Evolutionary conservation across 2,329 filamentous ascomycete species (phyloP), one percentile per base, ranked within the genome.

Genomic region (Trichoderma guizhouense): DNA sequence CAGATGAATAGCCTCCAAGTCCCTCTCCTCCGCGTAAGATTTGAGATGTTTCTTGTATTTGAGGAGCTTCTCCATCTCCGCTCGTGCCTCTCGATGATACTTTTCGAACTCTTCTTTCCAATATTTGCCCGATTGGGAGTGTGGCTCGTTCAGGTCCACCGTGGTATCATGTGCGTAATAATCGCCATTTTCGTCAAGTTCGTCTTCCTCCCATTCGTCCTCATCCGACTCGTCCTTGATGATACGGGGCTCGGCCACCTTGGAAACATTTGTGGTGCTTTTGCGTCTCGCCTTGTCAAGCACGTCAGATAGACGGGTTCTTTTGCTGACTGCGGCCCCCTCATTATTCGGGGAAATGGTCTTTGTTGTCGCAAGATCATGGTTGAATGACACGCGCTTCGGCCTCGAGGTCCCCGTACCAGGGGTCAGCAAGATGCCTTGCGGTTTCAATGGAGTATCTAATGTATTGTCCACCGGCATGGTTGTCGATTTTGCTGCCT

Each of bases 31-130:
- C 57, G 93, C 93, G 78, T 91, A 95, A 70, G 90, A 91, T 81
- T 93, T 95, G 71, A 92, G 92, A 73, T 93, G 85, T 78, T 93
- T 89, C 83, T 94, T 93, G 84, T 94, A 95, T 78, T 89, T 89
- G 78, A 95, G 87, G 77, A 95, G 85, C 82, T 92, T 93, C 82
- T 90, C 90, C 85, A 94, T 91, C 80, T 95, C 91, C 57, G 85
- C 86, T 79, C 89, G 89, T 74, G 92, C 92, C 74, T 92, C 91
- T 58, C 89, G 85, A 63, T 93, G 90, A 77, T 95, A 95, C 69
- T 86, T 87, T 75, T 93, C 87, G 76, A 92, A 95, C 77, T 94
- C 89, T 28, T 88, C 86, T 81, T 95, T 95, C 93, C 93, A 95
- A 81, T 92, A 94, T 76, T 88, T 90, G 7, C 92, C 92, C 5